Base-by-base conservation (phyloP, 306 rosid species). In the Aeschynomene evenia region DNA sequence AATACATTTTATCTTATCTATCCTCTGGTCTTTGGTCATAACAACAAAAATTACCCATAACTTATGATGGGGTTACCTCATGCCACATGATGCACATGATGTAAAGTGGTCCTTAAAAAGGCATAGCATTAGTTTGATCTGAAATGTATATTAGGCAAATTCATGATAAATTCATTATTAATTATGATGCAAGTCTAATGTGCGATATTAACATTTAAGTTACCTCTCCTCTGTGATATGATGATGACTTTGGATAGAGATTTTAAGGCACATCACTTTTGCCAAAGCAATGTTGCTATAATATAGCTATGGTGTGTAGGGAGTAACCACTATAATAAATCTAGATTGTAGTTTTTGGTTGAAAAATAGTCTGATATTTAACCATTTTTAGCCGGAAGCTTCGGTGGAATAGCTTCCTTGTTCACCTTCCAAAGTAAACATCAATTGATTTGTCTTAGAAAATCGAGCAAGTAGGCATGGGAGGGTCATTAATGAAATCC, bases 71-170 rank as follows among this genome's bases (percentile, higher is more conserved):
- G 68, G 65, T 70, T 58, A 54, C 37, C 58, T 71, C 54, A 49
- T 68, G 45, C 46, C 63, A 43, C 54, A 23, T 23, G 73, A 77
- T 71, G 79, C 70, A 57, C 78, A 66, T 78, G 53, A 70, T 66
- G 36, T 54, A 28, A 66, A 34, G 79, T 61, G 68, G 77, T 70
- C 73, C 68, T 36, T 74, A 34, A 22, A 51, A 42, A 3, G 43
- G 15, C 56, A 24, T 23, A 40, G 18, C 22, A 55, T 56, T 57
- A 34, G 34, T 51, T 63, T 6, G 29, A 1, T 37, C 37, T 20
- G 18, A 6, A 6, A 3, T 52, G 22, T 9, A 52, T 37, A 19
- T 16, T 26, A 43, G 51, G 45, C 51, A 31, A 46, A 9, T 19
- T 20, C 29, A 50, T 76, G 57, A 28, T 3, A 28, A 28, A 28